Percentiles rank a stretch among this genome's conserved stretches.
phyloP scores from a whole-genome alignment of 352 stramenopile species.

The Globisporangium apiculatum region DNA sequence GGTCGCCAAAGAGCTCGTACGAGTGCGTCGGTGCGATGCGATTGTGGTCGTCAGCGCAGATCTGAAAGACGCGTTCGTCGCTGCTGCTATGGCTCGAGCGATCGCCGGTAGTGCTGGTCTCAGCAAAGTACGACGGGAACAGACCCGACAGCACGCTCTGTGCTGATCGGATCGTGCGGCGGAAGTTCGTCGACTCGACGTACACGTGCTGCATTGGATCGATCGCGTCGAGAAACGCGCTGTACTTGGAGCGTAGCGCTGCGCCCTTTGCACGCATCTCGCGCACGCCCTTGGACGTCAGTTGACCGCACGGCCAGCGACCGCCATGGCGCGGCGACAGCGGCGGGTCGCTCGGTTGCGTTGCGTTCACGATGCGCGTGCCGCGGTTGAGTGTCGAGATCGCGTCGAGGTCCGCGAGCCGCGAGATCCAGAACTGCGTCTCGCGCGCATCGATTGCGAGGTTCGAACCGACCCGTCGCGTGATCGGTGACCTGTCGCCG shows the following conservation, averaged over 20 bases:
- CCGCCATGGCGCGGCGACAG: conserved; percentile 46
- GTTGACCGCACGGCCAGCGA: conserved; percentile 64
- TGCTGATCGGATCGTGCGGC: conserved; percentile 59
- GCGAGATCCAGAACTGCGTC: conserved; percentile 55
- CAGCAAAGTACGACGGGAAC: conserved; percentile 44
- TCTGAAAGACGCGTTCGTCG: conserved; percentile 17
- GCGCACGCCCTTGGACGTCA: conserved; percentile 55
- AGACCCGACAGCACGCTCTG: conserved; percentile 63
- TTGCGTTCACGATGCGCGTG: conserved; percentile 28
- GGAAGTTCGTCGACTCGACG: conserved; percentile 75
- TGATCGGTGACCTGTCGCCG: conserved; percentile 74
- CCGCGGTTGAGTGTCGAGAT: conserved; percentile 42
- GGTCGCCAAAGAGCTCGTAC: conserved; percentile 51
- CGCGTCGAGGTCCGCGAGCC: conserved; percentile 30
- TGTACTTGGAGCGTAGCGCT: conserved; percentile 35
- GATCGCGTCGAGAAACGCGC: conserved; percentile 20
- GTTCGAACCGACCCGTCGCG: conserved; percentile 32
- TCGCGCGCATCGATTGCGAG: conserved; percentile 38
- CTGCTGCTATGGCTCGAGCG: neutral
- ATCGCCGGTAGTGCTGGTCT: conserved; percentile 7
- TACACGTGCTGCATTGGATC: conserved; percentile 41
- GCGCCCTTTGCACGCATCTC: conserved; percentile 58
- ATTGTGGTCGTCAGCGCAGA: conserved; percentile 45
- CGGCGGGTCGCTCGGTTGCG: conserved; percentile 14
- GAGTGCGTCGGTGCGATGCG: conserved; percentile 52